Evolutionary conservation across 2,329 filamentous ascomycete genomes (phyloP).

Genomic region (Metarhizium sp.): DNA sequence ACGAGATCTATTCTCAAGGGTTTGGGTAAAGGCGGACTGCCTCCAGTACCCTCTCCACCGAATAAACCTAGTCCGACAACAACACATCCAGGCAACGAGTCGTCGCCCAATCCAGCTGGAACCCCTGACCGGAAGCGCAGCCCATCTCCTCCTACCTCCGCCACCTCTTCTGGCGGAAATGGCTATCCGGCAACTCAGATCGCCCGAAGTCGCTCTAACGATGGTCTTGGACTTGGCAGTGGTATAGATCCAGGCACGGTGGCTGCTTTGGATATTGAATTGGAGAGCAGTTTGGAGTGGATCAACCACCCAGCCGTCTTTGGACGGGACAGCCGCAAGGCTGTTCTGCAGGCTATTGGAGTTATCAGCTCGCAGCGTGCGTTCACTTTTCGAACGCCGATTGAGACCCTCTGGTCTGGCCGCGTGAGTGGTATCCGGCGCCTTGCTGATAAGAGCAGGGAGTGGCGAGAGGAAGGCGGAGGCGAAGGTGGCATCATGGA

Average conservation of each 20-base stretch:
- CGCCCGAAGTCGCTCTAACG: conserved; percentile 43
- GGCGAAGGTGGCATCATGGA: conserved; percentile 59
- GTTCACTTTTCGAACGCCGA: conserved; percentile 84
- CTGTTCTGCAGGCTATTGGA: conserved; percentile 90
- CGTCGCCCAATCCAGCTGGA: conserved; percentile 31
- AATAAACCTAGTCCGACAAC: conserved; percentile 37
- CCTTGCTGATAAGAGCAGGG: conserved; percentile 73
- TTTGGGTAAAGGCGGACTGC: conserved; percentile 86
- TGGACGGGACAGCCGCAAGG: conserved; percentile 85
- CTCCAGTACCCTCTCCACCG: conserved; percentile 64
- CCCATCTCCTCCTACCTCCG: conserved; percentile 40
- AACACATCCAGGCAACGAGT: conserved; percentile 35
- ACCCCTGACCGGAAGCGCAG: conserved; percentile 47
- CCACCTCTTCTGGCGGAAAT: conserved; percentile 30
- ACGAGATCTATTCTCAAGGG: conserved; percentile 93
- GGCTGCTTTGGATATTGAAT: conserved; percentile 77
- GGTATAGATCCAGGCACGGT: conserved; percentile 83
- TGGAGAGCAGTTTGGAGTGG: conserved; percentile 90
- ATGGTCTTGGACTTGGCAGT: conserved; percentile 49
- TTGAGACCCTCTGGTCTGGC: conserved; percentile 82
- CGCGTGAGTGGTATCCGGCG: conserved; percentile 73
- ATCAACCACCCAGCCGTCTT: conserved; percentile 96
- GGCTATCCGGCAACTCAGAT: conserved; percentile 33
- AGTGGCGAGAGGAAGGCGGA: conserved; percentile 83
- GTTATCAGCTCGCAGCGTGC: conserved; percentile 92